A percentile compares a stretch with the other conserved stretches of the same genome.
phyloP scores from a whole-genome alignment of 805 yeast species.

The Zygosaccharomyces kombuchaensis region DNA sequence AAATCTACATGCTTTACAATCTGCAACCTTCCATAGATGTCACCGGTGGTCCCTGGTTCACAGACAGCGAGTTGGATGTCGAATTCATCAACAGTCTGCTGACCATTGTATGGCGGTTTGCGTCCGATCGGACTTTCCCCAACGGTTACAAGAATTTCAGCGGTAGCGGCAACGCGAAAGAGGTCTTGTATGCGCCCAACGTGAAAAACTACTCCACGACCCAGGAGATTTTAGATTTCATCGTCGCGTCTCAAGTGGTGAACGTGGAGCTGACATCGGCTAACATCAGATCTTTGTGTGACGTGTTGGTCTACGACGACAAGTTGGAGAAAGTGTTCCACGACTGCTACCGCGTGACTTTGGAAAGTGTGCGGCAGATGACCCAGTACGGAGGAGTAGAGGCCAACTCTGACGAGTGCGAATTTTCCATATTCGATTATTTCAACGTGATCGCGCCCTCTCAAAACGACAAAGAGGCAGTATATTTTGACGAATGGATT shows the following conservation, averaged over 20 bases:
- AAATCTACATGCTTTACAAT: conserved; percentile 91
- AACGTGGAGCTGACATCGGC: conserved; percentile 69
- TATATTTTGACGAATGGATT: conserved; percentile 48
- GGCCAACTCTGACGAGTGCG: conserved; percentile 23
- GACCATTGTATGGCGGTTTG: conserved; percentile 83
- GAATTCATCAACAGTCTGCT: conserved; percentile 85
- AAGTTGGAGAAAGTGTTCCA: conserved; percentile 62
- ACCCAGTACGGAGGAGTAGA: conserved; percentile 36
- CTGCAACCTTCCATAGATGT: conserved; percentile 92
- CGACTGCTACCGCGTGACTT: conserved; percentile 72
- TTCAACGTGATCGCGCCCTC: conserved; percentile 39
- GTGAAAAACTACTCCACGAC: conserved; percentile 64
- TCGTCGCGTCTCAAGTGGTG: conserved; percentile 66
- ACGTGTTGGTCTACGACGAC: conserved; percentile 83
- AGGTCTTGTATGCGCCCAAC: conserved; percentile 46
- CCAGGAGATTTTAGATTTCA: conserved; percentile 72
- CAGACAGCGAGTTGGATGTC: conserved; percentile 89
- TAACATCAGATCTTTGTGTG: conserved; percentile 80
- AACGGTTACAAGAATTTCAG: conserved; percentile 47
- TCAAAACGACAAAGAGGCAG: conserved; percentile 39
- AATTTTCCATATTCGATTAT: conserved; percentile 42
- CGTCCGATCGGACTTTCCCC: conserved; percentile 74
- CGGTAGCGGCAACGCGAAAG: conserved; percentile 15
- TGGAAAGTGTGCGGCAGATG: conserved; percentile 73
- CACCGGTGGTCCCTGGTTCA: conserved; percentile 99